Evolutionary conservation across 305 asterid genomes (phyloP).

Genomic region (Fraxinus greggii): DNA sequence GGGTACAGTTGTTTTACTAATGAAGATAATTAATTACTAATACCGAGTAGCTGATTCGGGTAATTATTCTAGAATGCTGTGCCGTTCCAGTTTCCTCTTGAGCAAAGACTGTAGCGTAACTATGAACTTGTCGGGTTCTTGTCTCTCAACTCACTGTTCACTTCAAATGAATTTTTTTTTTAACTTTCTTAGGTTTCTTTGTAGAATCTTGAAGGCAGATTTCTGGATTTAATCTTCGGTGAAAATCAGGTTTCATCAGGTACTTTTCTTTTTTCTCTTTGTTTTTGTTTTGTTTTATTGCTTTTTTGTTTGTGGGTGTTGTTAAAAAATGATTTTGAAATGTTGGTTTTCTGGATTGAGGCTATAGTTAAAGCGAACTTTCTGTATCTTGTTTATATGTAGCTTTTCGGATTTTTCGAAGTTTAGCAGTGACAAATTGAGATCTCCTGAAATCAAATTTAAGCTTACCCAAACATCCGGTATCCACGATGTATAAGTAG

Average conservation of each 20-base stretch:
- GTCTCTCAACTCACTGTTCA: neutral
- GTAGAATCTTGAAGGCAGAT: neutral
- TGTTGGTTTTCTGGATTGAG: neutral
- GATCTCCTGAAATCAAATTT: neutral
- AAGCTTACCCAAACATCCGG: neutral
- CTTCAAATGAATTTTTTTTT: neutral
- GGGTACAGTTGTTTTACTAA: neutral
- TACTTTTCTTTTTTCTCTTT: neutral
- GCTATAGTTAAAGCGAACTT: neutral
- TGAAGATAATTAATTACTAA: neutral
- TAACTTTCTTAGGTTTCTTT: neutral
- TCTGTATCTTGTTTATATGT: neutral
- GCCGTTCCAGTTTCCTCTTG: neutral
- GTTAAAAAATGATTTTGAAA: neutral
- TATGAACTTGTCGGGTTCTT: neutral
- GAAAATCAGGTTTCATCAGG: neutral
- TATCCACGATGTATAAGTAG: neutral
- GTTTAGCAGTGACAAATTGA: neutral
- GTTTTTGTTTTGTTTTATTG: neutral
- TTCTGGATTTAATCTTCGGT: neutral
- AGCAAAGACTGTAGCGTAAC: neutral
- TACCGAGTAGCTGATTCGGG: neutral
- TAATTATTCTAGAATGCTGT: neutral
- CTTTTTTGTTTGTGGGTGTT: neutral
- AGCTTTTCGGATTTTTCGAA: neutral